Base-by-base conservation (phyloP, 345 rosid species). In the Citrus glauca region DNA sequence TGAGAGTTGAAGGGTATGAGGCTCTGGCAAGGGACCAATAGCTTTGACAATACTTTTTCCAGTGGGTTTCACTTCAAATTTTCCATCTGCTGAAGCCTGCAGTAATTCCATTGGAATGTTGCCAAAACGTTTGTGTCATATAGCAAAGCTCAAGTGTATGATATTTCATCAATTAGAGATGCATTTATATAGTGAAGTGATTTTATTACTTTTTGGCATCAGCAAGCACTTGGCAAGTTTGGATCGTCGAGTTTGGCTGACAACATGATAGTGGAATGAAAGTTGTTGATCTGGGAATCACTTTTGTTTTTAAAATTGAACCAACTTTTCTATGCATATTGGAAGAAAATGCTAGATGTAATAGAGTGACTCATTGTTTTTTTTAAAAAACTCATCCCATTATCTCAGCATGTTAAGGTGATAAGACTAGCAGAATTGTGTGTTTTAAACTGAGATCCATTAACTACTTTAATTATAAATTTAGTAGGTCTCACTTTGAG, bases 1-100 rank as follows among this genome's bases (percentile, higher is more conserved):
- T 81, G 98, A 91, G 66, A 92, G 94, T 73, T 84, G 1, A 33
- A 93, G 75, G 71, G 68, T 65, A 7, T 71, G 80, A 73, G 82
- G 75, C 30, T 80, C 77, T 8, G 81, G 59, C 32, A 72, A 69
- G 70, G 80, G 79, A 70, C 81, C 74, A 5, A 30, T 64, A 0
- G 68, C 68, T 32, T 84, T 89, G 60, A 94, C 84, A 13, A 90
- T 71, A 62, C 78, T 84, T 80, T 78, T 80, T 65, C 71, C 77
- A 45, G 81, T 87, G 66, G 88, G 66, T 65, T 63, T 78, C 27
- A 94, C 93, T 66, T 80, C 65, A 20, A 91, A 85, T 25, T 50
- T 75, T 60, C 74, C 82, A n/a, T 59, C 77, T 11, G 19, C 66
- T 62, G 57, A 40, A 71, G 55, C 62, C 57, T 70, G 82, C 25